Evolutionary conservation across 2,329 filamentous ascomycete species (phyloP).

Genomic region (Aureobasidium sp.): DNA sequence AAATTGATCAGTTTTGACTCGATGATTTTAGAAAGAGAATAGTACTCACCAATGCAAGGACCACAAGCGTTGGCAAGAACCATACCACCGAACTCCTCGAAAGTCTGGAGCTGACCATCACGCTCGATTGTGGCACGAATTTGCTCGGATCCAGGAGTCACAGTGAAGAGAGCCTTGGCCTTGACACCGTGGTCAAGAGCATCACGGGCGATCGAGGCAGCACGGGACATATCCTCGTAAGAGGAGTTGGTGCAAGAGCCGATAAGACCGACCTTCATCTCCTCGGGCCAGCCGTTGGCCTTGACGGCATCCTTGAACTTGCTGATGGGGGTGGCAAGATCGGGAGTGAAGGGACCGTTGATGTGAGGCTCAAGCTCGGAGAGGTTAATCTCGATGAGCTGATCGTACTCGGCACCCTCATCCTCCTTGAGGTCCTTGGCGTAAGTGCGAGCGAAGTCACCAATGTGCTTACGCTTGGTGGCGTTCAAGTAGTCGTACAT

Average conservation of each 20-base stretch:
- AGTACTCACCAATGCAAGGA: conserved; percentile 63
- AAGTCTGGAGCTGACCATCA: conserved; percentile 85
- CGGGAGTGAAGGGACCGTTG: conserved; percentile 97
- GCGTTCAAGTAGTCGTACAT: conserved; percentile 94
- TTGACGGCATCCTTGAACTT: conserved; percentile 94
- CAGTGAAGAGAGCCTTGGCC: conserved; percentile 86
- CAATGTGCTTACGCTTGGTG: conserved; percentile 85
- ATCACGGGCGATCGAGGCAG: conserved; percentile 83
- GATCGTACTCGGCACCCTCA: conserved; percentile 87
- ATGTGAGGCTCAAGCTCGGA: conserved; percentile 93
- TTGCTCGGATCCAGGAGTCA: conserved; percentile 95
- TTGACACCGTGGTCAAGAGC: conserved; percentile 89
- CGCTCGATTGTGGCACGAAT: conserved; percentile 87
- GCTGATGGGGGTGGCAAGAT: conserved; percentile 94
- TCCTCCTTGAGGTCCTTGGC: conserved; percentile 81
- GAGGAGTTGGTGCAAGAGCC: conserved; percentile 96
- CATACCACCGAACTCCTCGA: conserved; percentile 92
- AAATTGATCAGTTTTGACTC: not conserved
- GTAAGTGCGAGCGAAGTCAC: conserved; percentile 80
- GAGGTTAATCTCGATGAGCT: conserved; percentile 94
- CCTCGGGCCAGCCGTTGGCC: conserved; percentile 91
- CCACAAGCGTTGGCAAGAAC: conserved; percentile 92
- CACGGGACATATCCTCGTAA: conserved; percentile 87
- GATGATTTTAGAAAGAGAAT: conserved; percentile 3
- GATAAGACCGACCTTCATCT: conserved; percentile 93